Evolutionary conservation across 495 filamentous ascomycete genomes (phyloP).

Genomic region (Aspergillus affinis): DNA sequence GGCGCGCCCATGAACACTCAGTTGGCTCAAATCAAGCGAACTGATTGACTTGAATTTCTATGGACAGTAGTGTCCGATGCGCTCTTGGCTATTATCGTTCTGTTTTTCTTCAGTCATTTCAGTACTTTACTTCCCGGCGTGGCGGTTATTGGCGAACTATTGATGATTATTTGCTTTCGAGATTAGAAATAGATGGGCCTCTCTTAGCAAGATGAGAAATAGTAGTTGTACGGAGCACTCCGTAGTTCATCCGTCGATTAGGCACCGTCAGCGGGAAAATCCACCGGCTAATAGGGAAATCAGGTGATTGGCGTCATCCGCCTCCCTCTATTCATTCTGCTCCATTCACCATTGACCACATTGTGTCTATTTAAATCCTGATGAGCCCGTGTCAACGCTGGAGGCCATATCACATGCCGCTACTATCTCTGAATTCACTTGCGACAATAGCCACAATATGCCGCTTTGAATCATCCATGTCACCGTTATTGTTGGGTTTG

Average conservation of each 20-base stretch:
- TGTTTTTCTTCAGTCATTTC: not conserved
- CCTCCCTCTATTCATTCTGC: slow-evolving; percentile 1
- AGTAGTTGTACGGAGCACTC: too few species aligned
- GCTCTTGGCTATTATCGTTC: not conserved
- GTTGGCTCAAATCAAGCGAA: not conserved
- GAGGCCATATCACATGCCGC: not conserved
- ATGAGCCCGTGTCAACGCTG: not conserved
- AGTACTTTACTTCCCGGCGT: not conserved
- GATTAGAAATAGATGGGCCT: too few species aligned
- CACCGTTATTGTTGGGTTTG: slow-evolving; percentile 17
- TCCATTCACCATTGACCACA: slow-evolving; percentile 1
- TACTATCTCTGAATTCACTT: not conserved
- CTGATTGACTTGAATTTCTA: not conserved
- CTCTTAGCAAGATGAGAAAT: too few species aligned
- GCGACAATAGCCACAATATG: slow-evolving; percentile 8
- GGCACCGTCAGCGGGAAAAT: not conserved
- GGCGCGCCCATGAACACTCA: not conserved
- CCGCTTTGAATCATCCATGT: slow-evolving; percentile 17
- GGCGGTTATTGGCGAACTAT: too few species aligned
- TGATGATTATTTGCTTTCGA: too few species aligned
- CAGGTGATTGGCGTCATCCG: slow-evolving; percentile 13
- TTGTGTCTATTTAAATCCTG: not conserved
- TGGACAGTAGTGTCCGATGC: not conserved
- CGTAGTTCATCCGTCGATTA: too few species aligned
- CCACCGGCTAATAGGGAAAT: slow-evolving; percentile 6